These are phyloP conservation scores for Pseudoscleropodium purum DNA, from an alignment of 225 moss, liverwort and hornwort species.

Conservation along the genomic window DNA sequence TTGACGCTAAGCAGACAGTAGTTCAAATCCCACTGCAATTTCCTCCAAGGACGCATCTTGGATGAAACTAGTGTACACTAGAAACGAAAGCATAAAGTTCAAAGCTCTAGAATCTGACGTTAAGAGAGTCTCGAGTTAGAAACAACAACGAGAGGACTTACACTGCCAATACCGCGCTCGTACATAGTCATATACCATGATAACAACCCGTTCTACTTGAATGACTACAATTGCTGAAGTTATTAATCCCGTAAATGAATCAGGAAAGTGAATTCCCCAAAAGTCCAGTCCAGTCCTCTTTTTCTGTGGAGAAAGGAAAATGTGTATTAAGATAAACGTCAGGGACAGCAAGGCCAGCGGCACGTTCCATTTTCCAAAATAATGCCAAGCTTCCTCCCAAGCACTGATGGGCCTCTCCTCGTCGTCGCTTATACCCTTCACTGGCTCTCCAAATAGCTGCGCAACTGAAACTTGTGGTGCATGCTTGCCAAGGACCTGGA, in stretches of 20 bases:
- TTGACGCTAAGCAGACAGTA: background rate
- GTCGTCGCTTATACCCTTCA: background rate
- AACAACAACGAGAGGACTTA: background rate
- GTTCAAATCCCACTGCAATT: background rate
- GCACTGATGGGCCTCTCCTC: constrained; percentile 40
- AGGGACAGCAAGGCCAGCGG: constrained; percentile 31
- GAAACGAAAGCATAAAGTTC: background rate
- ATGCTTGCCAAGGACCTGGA: constrained; percentile 47
- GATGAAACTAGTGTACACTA: background rate
- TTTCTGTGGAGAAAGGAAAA: constrained; percentile 29
- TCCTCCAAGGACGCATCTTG: background rate
- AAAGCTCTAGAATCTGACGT: background rate
- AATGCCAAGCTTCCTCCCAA: constrained; percentile 54
- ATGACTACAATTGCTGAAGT: constrained; percentile 45
- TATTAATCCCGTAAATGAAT: constrained; percentile 55
- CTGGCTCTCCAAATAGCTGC: background rate
- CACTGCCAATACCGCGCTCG: constrained; percentile 43
- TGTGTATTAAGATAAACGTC: constrained; percentile 40
- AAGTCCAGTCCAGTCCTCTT: constrained; percentile 34
- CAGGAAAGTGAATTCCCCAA: constrained; percentile 57
- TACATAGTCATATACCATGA: constrained; percentile 47
- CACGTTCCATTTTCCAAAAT: constrained; percentile 71
- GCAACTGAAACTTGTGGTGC: constrained; percentile 18
- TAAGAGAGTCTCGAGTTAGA: background rate
- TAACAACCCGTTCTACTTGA: constrained; percentile 65